Percentiles rank a stretch among this genome's conserved stretches.
Conservation (phyloP, 257 asterid genomes). For the Capsicum chinense region DNA sequence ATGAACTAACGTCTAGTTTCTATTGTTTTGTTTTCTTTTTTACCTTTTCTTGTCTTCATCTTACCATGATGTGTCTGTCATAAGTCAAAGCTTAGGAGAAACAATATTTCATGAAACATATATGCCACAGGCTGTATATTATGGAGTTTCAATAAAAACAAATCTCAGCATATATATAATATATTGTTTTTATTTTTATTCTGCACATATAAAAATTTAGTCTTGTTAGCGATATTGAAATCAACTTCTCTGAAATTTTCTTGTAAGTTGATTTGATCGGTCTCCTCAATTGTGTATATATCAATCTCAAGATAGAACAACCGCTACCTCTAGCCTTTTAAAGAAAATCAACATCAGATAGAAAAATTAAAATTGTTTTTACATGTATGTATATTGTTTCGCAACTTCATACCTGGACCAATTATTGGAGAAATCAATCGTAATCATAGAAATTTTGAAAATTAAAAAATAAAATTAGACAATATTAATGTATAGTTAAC, state of each 20-base stretch:
- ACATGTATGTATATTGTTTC: too few species aligned
- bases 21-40: conserved; percentile 2
- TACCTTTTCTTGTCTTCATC: conserved; percentile 23
- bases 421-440: neutral
- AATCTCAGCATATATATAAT: neutral
- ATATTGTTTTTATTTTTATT: neutral
- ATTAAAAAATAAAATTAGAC: neutral
- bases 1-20: too few species aligned
- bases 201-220: neutral
- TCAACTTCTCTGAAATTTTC: neutral
- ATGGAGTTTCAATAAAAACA: neutral
- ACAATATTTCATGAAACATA: neutral
- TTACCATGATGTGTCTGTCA: neutral
- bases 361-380: too few species aligned
- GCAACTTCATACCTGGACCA: too few species aligned
- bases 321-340: neutral
- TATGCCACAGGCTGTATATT: neutral
- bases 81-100: neutral
- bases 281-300: neutral
- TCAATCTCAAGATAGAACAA: neutral
- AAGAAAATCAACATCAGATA: neutral
- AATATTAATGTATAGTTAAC: neutral
- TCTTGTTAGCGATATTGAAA: neutral
- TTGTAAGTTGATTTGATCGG: neutral
- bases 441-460: neutral